A percentile compares a stretch with the other conserved stretches of the same genome.
Conservation (phyloP, 345 rosid species). For the Nephelium lappaceum region DNA sequence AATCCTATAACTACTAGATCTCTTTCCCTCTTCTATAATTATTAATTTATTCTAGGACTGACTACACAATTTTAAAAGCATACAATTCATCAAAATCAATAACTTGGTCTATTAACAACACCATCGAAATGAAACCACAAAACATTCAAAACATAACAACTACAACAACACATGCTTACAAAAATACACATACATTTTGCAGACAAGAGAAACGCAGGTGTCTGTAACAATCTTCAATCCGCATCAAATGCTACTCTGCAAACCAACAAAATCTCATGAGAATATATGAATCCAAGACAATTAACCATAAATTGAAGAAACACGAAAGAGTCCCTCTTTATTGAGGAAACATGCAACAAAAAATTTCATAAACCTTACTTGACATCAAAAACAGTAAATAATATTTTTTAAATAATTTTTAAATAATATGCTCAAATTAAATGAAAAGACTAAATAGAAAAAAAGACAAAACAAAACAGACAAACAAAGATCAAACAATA, state of each 20-base stretch:
- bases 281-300: not conserved
- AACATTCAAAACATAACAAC: not conserved
- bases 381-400: too few relatives aligned
- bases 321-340: not conserved
- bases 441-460: not conserved
- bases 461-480: not conserved
- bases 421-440: not conserved
- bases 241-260: slow-evolving; percentile 23
- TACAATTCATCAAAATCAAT: not conserved
- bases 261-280: not conserved
- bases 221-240: not conserved
- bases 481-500: not conserved
- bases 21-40: not conserved
- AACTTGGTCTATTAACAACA: not conserved
- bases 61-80: not conserved
- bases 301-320: not conserved
- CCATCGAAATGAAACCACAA: not conserved
- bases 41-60: not conserved
- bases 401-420: too few relatives aligned
- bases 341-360: not conserved
- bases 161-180: not conserved
- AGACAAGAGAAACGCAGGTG: slow-evolving; percentile 1
- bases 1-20: not conserved
- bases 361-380: not conserved
- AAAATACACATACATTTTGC: slow-evolving; percentile 14